These are phyloP conservation scores for Trichoderma gamsii DNA, from an alignment of 495 filamentous ascomycete genomes.

Conservation along the genomic window DNA sequence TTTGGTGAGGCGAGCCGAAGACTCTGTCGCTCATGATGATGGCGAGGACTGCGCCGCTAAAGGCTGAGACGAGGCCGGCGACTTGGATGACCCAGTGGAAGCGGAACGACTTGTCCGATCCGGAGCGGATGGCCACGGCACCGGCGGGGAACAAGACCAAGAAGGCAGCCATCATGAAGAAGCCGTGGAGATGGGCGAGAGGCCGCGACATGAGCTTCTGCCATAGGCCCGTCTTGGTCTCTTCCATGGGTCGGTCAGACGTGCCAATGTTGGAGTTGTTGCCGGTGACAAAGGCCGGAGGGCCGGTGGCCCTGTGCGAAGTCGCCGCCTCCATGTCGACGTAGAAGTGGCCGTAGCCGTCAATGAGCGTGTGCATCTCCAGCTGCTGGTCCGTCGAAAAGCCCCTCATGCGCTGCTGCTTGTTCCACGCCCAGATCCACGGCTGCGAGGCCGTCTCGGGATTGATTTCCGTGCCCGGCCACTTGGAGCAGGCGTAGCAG, in stretches of 20 bases:
- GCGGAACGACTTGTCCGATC: conserved; percentile 20
- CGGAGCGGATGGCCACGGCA: conserved; percentile 20
- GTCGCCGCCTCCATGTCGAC: conserved; percentile 21
- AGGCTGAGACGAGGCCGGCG: conserved; percentile 17
- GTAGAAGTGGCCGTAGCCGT: conserved; percentile 24
- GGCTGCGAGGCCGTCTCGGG: conserved; percentile 22
- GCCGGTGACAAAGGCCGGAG: neutral
- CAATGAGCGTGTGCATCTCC: conserved; percentile 23
- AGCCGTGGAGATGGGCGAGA: conserved; percentile 19
- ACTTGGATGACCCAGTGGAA: conserved; percentile 27
- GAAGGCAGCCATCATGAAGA: conserved; percentile 23
- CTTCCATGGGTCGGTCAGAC: neutral
- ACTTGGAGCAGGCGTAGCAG: conserved; percentile 25
- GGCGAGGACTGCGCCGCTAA: conserved; percentile 21
- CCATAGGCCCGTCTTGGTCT: neutral
- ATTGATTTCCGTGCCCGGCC: conserved; percentile 17
- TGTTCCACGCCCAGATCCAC: conserved; percentile 32
- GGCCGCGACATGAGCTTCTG: conserved; percentile 18
- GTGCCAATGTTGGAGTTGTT: neutral
- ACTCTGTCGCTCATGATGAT: conserved; percentile 23
- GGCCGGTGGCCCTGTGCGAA: conserved; percentile 17
- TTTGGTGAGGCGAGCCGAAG: conserved; percentile 11
- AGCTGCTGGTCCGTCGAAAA: conserved; percentile 20
- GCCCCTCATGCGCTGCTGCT: conserved; percentile 21
- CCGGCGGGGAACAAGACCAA: conserved; percentile 24